A percentile compares a stretch with the other conserved stretches of the same genome.
Conservation (phyloP, 805 yeast genomes). For the Candida nitratophila region DNA sequence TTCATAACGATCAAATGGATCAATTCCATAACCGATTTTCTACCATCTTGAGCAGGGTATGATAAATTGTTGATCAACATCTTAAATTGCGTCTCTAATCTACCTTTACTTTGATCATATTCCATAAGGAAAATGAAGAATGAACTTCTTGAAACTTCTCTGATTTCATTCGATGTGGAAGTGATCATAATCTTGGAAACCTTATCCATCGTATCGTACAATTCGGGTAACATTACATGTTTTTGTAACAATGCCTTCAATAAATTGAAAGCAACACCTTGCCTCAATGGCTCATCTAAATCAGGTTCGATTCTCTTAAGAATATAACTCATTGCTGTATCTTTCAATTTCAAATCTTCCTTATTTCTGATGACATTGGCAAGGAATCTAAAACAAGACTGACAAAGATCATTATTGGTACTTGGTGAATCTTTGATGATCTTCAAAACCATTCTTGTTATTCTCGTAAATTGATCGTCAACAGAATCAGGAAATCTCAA, state of each 20-base stretch:
- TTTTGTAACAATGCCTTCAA: constrained; percentile 70
- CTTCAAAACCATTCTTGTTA: constrained; percentile 53
- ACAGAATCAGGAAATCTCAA: constrained; percentile 49
- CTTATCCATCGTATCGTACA: constrained; percentile 81
- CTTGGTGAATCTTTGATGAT: constrained; percentile 70
- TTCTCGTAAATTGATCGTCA: constrained; percentile 45
- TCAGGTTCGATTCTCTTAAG: constrained; percentile 75
- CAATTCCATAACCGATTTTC: constrained; percentile 87
- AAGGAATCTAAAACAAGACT: constrained; percentile 67
- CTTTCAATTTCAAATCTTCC: constrained; percentile 57
- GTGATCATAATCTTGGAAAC: constrained; percentile 84
- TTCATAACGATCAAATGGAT: constrained; percentile 63
- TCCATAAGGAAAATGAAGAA: constrained; percentile 86
- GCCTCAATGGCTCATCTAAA: constrained; percentile 81
- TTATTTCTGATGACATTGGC: constrained; percentile 67
- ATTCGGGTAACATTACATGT: constrained; percentile 74
- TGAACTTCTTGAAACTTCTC: constrained; percentile 78
- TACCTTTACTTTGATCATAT: constrained; percentile 87
- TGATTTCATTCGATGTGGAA: constrained; percentile 72
- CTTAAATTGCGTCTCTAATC: constrained; percentile 75
- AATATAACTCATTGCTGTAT: constrained; percentile 65
- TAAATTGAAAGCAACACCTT: constrained; percentile 82
- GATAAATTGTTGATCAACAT: constrained; percentile 72
- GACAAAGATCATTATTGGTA: constrained; percentile 74
- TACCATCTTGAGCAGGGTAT: constrained; percentile 80